phyloP scores from a whole-genome alignment of 2,329 filamentous ascomycete genomes.

The Phaeomoniella chlamydospora region DNA sequence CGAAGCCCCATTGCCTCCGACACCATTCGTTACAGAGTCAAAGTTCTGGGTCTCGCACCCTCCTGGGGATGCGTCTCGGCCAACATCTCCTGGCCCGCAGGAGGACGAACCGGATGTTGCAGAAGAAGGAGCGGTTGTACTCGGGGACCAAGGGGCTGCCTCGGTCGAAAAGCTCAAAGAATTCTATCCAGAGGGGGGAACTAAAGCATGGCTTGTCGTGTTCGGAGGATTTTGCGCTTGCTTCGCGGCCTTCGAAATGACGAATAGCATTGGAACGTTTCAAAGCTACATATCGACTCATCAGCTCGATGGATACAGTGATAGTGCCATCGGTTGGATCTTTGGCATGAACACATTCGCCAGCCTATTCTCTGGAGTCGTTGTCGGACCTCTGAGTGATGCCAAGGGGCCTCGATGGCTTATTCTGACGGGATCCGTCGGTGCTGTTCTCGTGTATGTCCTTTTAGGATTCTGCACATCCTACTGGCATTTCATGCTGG shows the following conservation, averaged over 20 bases:
- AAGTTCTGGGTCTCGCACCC: too few species aligned
- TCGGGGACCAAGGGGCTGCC: too few species aligned
- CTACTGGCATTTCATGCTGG: slow-evolving; percentile 37
- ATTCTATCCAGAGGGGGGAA: slow-evolving; percentile 26
- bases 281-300: neutral
- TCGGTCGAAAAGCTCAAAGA: too few species aligned
- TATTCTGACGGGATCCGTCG: slow-evolving; percentile 34
- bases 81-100: too few species aligned
- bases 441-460: slow-evolving; percentile 49
- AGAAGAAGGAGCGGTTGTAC: too few species aligned
- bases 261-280: neutral
- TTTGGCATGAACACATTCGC: slow-evolving; percentile 14
- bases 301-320: neutral
- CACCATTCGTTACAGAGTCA: too few species aligned
- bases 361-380: slow-evolving; percentile 10
- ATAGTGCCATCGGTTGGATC: slow-evolving; percentile 17
- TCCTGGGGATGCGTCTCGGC: too few species aligned
- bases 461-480: slow-evolving; percentile 43
- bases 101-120: too few species aligned
- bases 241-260: slow-evolving; percentile 21
- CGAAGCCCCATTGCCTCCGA: too few species aligned
- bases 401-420: neutral
- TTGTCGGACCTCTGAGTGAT: slow-evolving; percentile 14
- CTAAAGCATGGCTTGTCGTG: slow-evolving; percentile 27
- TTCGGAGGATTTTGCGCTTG: slow-evolving; percentile 25